Conservation (phyloP, 768 basidiomycete genomes). For the Jaapia argillacea region DNA sequence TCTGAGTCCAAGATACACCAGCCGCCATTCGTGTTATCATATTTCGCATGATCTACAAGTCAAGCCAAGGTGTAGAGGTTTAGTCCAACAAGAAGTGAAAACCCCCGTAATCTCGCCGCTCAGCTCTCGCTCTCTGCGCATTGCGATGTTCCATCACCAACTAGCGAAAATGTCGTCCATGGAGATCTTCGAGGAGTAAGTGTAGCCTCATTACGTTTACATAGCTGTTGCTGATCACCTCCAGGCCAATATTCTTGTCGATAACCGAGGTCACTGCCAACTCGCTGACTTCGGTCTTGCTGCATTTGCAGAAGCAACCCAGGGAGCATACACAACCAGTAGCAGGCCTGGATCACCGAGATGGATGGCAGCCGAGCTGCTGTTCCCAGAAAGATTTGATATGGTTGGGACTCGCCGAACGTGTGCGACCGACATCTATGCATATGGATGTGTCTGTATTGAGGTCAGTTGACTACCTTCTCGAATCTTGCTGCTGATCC, state of each 20-base stretch:
- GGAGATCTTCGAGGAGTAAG: conserved; percentile 1
- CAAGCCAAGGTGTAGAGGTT: too few relatives aligned
- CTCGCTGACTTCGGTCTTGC: conserved; percentile 1
- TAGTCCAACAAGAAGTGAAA: too few relatives aligned
- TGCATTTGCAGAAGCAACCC: background rate
- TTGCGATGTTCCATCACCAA: conserved; percentile 1
- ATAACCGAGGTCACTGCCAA: background rate
- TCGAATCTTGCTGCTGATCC: too few relatives aligned
- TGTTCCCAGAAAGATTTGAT: background rate
- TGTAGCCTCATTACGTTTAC: background rate
- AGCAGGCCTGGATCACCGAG: background rate
- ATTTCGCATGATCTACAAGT: too few relatives aligned
- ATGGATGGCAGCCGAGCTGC: background rate
- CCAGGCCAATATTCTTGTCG: background rate
- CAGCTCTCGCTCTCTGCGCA: too few relatives aligned
- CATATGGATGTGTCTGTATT: background rate
- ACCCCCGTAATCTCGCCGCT: background rate
- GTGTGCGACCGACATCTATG: background rate
- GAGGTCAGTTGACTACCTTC: background rate
- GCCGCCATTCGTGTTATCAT: too few relatives aligned
- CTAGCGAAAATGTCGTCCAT: conserved; percentile 2
- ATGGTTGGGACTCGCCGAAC: background rate
- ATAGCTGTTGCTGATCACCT: too few relatives aligned
- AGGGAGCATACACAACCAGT: background rate
- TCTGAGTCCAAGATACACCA: too few relatives aligned